Base-by-base conservation (phyloP, 2,329 filamentous ascomycete genomes). In the Aschersonia sp. region DNA sequence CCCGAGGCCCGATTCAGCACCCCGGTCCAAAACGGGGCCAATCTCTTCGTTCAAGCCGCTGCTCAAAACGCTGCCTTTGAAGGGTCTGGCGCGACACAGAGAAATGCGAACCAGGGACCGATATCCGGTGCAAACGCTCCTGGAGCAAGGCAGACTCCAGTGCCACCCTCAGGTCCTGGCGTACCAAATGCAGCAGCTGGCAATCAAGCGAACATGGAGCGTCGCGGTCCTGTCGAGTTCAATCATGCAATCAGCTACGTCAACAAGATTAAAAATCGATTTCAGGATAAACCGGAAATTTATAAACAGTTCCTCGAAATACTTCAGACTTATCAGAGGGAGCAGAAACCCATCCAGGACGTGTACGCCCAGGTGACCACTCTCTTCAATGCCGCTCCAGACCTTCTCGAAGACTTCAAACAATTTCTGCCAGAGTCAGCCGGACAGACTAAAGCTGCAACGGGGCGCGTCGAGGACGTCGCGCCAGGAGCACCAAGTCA, bases 241-340 rank as follows among this genome's bases (percentile, higher is more conserved):
- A 98, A 98, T 62, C 92, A 98, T 66, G 92, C 92, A 0, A 98
- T 98, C 53, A 97, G 89, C 63, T 98, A 98, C 59, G 92, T 98
- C 47, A 98, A 98, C 62, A 98, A 98, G 69, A 98, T 98, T 59
- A 98, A 98, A 87, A 98, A 97, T 62, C 90, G 92, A 43, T 98
- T 97, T 66, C 84, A 94, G 57, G 83, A 89, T 58, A 89, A 94
- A 54, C 92, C 92, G 6, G 92, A 98, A 62, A 97, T 98, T 52
- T 98, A 98, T 71, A 98, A 98, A 65, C 90, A 98, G 61, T 98
- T 98, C 60, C 75, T 98, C 32, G 92, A 98, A 63, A 98, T 98
- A 45, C 71, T 98, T 43, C 92, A 98, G 66, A 98, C 92, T 2
- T 98, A 98, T 58, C 92, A 98, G 65, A 80, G 92, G 49, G 92